Percentiles rank a stretch among this genome's conserved stretches.
These are phyloP conservation scores for Phytophthora tubulina DNA, from an alignment of 352 stramenopile species.

Conservation along the genomic window DNA sequence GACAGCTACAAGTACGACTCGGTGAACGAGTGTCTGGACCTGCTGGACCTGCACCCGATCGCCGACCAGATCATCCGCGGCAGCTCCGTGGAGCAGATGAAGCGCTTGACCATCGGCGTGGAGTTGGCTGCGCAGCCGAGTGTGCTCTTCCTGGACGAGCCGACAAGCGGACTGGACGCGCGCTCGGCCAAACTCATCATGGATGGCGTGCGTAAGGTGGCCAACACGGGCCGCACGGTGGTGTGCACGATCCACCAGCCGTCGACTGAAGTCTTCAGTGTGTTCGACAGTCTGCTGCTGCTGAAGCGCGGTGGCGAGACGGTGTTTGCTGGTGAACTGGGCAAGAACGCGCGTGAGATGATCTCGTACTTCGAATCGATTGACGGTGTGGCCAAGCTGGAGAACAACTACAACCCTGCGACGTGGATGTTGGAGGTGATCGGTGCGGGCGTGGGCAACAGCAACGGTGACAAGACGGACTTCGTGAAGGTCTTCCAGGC, in stretches of 20 bases:
- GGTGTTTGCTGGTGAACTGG: no score
- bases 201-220: slow-evolving; percentile 87
- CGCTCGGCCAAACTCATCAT: slow-evolving; percentile 89
- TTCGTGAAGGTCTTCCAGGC: slow-evolving; percentile 45
- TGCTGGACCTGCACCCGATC: slow-evolving; percentile 33
- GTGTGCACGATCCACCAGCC: slow-evolving; percentile 96
- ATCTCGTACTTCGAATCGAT: neutral
- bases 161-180: slow-evolving; percentile 89
- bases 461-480: slow-evolving; percentile 41
- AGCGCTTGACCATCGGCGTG: slow-evolving; percentile 47
- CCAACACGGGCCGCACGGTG: slow-evolving; percentile 74
- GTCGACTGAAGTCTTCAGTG: slow-evolving; percentile 82
- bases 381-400: slow-evolving; percentile 54
- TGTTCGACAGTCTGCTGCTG: slow-evolving; percentile 34
- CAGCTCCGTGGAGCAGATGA: slow-evolving; percentile 39
- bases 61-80: slow-evolving; percentile 47
- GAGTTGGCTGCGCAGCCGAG: slow-evolving; percentile 36
- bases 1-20: slow-evolving; percentile 36
- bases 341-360: no score
- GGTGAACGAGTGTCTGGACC: slow-evolving; percentile 34
- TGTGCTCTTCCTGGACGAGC: slow-evolving; percentile 65
- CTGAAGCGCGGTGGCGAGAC: slow-evolving; percentile 41
- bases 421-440: slow-evolving; percentile 47
- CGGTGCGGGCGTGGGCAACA: slow-evolving; percentile 52
- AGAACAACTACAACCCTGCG: slow-evolving; percentile 82